Evolutionary conservation across 2,329 filamentous ascomycete genomes (phyloP).

Genomic region (Phialocephala subalpina): DNA sequence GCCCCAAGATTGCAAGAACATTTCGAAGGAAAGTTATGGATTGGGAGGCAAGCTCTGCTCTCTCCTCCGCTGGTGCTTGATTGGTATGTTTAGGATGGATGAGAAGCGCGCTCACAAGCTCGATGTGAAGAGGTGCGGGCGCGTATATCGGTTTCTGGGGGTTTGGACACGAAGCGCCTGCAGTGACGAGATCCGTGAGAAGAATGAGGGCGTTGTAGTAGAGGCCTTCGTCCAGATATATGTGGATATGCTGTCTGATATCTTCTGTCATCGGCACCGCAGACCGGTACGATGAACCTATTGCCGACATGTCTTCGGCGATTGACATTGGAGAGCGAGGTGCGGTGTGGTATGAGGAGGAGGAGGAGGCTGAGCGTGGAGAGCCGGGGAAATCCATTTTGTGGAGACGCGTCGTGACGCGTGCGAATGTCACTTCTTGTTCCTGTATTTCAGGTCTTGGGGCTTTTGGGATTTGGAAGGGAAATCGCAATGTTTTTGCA

Average conservation of each 20-base stretch:
- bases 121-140: conserved; percentile 76
- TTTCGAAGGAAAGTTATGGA: conserved; percentile 76
- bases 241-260: conserved; percentile 70
- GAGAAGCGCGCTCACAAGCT: conserved; percentile 81
- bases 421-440: not conserved
- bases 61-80: conserved; percentile 67
- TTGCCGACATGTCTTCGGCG: not conserved
- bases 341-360: conserved; percentile 26
- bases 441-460: not conserved
- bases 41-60: conserved; percentile 68
- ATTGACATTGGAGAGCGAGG: conserved; percentile 18
- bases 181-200: conserved; percentile 67
- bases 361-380: conserved; percentile 7
- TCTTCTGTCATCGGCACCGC: conserved; percentile 66
- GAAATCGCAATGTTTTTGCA: not conserved
- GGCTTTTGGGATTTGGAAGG: not conserved
- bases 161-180: conserved; percentile 52
- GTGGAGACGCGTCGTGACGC: conserved; percentile 1
- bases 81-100: conserved; percentile 84
- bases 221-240: conserved; percentile 79
- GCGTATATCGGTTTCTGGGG: conserved; percentile 59
- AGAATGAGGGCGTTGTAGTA: conserved; percentile 69
- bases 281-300: conserved; percentile 54
- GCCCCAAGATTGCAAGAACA: conserved; percentile 70
- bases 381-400: not conserved